phyloP scores from a whole-genome alignment of 768 basidiomycete species.

The Boletus pseudo-olivaceus region DNA sequence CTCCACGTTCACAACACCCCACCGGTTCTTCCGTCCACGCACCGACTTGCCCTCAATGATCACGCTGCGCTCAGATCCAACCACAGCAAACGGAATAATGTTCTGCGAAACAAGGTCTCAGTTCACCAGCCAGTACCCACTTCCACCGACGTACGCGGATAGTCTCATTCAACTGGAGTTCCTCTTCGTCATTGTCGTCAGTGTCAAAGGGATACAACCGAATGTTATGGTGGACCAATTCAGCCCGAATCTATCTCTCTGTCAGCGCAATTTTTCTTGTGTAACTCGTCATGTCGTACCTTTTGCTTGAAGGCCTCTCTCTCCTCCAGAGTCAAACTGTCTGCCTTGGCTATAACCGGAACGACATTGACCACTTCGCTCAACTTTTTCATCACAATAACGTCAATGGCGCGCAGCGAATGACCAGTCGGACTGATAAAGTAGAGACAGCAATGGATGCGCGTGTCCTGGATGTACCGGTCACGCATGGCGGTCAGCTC shows the following conservation, averaged over 20 bases:
- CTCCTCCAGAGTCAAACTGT: constrained; percentile 92
- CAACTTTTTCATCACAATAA: constrained; percentile 98
- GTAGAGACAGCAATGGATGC: constrained; percentile 97
- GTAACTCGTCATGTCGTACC: constrained; percentile 38
- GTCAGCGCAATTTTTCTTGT: constrained; percentile 6
- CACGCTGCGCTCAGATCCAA: constrained; percentile 95
- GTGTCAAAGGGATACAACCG: constrained; percentile 96
- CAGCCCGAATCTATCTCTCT: constrained; percentile 78
- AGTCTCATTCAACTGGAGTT: constrained; percentile 81
- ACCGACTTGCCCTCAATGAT: constrained; percentile 95
- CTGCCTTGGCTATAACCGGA: constrained; percentile 98
- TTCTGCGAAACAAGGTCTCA: constrained; percentile 44
- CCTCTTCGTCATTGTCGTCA: constrained; percentile 93
- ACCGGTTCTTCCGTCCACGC: constrained; percentile 94
- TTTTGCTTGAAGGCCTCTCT: constrained; percentile 89
- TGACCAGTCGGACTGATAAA: constrained; percentile 99
- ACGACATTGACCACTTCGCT: constrained; percentile 99
- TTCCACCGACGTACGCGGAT: constrained; percentile 67
- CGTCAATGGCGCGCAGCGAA: constrained; percentile 91
- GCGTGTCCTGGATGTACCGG: constrained; percentile 96
- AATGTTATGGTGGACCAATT: constrained; percentile 88
- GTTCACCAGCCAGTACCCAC: not conserved
- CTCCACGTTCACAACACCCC: constrained; percentile 98
- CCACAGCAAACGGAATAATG: constrained; percentile 95
- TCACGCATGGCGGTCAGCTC: constrained; percentile 98